These are phyloP conservation scores for Hypomontagnella submonticulosa DNA, from an alignment of 495 filamentous ascomycete species.

Conservation along the genomic window DNA sequence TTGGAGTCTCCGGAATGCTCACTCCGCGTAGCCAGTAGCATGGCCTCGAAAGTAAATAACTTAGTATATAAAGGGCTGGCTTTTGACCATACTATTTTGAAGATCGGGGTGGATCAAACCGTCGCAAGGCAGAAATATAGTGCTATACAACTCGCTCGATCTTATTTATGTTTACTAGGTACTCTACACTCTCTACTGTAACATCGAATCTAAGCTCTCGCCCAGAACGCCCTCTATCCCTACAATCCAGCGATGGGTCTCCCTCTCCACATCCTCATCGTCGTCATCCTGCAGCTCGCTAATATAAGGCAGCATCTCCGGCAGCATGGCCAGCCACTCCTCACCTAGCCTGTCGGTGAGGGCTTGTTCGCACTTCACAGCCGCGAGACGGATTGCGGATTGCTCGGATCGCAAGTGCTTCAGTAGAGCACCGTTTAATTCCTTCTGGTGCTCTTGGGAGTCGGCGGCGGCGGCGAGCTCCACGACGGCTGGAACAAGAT, in stretches of 20 bases:
- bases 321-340: constrained; percentile 88
- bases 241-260: constrained; percentile 86
- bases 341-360: constrained; percentile 84
- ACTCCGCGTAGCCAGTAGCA: too few relatives aligned
- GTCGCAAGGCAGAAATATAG: background rate
- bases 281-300: constrained; percentile 96
- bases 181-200: constrained; percentile 65
- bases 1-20: too few relatives aligned
- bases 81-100: too few relatives aligned
- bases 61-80: too few relatives aligned
- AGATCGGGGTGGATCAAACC: too few relatives aligned
- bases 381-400: constrained; percentile 74
- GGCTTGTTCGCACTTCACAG: constrained; percentile 78
- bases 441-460: constrained; percentile 88
- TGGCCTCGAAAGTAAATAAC: too few relatives aligned
- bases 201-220: constrained; percentile 88
- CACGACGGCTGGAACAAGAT: constrained; percentile 68
- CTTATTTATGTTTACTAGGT: constrained; percentile 3
- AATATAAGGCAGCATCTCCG: constrained; percentile 95
- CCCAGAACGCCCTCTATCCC: constrained; percentile 87
- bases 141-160: constrained; percentile 11
- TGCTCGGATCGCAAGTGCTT: constrained; percentile 77
- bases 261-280: constrained; percentile 88
- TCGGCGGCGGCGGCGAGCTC: constrained; percentile 82
- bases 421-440: constrained; percentile 79